Conservation (phyloP, 495 filamentous ascomycete genomes). For the Bombardia bombarda region DNA sequence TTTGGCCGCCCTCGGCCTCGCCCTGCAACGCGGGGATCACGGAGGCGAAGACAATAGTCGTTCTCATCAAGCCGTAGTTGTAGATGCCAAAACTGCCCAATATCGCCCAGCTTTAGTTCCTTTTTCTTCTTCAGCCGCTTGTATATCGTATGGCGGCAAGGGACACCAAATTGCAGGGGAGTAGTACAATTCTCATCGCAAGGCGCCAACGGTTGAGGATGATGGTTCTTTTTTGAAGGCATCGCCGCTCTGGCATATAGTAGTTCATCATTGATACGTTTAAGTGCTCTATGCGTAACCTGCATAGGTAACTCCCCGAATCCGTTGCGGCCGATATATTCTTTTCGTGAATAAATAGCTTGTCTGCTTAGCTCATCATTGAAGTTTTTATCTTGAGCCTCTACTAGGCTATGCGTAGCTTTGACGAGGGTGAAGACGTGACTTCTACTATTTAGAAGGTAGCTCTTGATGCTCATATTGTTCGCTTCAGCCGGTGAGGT, state of each 20-base stretch:
- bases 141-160: background rate
- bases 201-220: background rate
- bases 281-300: background rate
- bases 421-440: background rate
- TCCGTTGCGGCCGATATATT: background rate
- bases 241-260: background rate
- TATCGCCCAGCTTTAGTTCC: no score
- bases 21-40: no score
- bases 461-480: background rate
- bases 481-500: background rate
- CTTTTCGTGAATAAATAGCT: background rate
- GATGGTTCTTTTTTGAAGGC: background rate
- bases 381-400: background rate
- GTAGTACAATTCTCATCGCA: background rate
- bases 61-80: background rate
- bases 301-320: background rate
- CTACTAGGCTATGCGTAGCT: background rate
- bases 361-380: background rate
- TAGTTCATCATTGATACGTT: background rate
- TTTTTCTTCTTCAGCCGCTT: no score
- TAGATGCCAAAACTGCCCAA: background rate
- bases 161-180: background rate
- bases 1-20: no score
- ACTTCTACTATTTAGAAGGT: background rate
- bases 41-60: no score